These are phyloP conservation scores for Combretum micranthum DNA, from an alignment of 345 rosid genomes.

Conservation along the genomic window DNA sequence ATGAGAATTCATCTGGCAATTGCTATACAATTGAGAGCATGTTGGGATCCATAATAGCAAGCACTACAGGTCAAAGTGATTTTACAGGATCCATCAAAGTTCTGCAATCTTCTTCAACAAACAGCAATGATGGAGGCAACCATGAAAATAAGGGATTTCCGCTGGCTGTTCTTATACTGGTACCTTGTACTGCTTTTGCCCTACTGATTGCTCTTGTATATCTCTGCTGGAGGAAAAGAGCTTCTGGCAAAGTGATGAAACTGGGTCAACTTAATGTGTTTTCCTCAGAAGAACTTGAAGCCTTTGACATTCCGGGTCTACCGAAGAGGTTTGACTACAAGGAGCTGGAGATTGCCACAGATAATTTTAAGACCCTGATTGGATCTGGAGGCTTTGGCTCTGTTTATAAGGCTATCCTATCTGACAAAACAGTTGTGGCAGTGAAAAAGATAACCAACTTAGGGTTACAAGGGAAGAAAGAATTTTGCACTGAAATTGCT, in stretches of 20 bases:
- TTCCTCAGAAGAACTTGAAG: constrained; percentile 60
- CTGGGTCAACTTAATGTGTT: constrained; percentile 17
- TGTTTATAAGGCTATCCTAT: constrained; percentile 54
- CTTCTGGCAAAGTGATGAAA: constrained; percentile 23
- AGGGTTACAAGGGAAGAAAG: constrained; percentile 60
- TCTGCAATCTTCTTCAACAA: constrained; percentile 21
- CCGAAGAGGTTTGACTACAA: constrained; percentile 57
- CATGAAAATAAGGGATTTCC: constrained; percentile 32
- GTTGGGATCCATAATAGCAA: constrained; percentile 58
- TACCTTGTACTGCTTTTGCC: constrained; percentile 49
- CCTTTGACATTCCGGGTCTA: constrained; percentile 64
- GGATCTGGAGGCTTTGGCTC: constrained; percentile 82
- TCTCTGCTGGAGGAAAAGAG: constrained; percentile 53
- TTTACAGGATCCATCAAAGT: constrained; percentile 45
- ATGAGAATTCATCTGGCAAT: constrained; percentile 52
- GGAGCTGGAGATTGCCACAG: constrained; percentile 59
- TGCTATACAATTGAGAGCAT: constrained; percentile 45
- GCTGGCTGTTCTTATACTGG: constrained; percentile 46
- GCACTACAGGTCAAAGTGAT: constrained; percentile 18
- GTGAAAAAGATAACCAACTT: constrained; percentile 64
- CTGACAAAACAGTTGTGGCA: constrained; percentile 41
- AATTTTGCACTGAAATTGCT: constrained; percentile 72
- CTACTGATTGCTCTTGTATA: constrained; percentile 32
- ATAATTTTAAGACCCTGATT: constrained; percentile 44
- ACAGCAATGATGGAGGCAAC: constrained; percentile 11